Percentiles rank a stretch among this genome's conserved stretches.
Conservation (phyloP, 352 stramenopile genomes). For the Phytophthora hybrid region DNA sequence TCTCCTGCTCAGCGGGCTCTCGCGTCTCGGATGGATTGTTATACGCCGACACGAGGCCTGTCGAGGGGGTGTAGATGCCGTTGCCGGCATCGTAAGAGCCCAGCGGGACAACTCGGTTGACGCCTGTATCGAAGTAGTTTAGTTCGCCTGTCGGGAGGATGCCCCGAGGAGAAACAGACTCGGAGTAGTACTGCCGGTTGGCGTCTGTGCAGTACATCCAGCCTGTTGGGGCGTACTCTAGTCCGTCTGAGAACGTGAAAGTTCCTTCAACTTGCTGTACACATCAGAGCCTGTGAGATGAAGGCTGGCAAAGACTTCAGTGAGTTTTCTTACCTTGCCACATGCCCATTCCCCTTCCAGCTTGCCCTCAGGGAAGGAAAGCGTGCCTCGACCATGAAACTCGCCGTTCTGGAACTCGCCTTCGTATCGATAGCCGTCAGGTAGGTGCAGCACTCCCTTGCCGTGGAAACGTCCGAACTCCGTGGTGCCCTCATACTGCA, state of each 20-base stretch:
- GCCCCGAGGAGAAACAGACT: slow-evolving; percentile 61
- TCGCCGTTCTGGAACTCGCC: slow-evolving; percentile 83
- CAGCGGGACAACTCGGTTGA: slow-evolving; percentile 69
- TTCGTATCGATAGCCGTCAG: slow-evolving; percentile 79
- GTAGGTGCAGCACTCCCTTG: slow-evolving; percentile 58
- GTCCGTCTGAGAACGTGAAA: slow-evolving; percentile 81
- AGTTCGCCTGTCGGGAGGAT: slow-evolving; percentile 68
- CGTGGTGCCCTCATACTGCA: slow-evolving; percentile 67
- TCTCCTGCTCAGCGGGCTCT: slow-evolving; percentile 58
- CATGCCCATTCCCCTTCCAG: slow-evolving; percentile 74
- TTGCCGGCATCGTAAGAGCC: slow-evolving; percentile 82
- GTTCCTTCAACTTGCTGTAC: slow-evolving; percentile 75
- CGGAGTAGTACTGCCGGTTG: slow-evolving; percentile 78
- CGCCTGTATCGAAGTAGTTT: slow-evolving; percentile 77
- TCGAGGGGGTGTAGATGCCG: slow-evolving; percentile 76
- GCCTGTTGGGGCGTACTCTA: slow-evolving; percentile 66
- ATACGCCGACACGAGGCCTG: slow-evolving; percentile 56
- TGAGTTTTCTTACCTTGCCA: slow-evolving; percentile 55
- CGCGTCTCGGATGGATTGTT: slow-evolving; percentile 64
- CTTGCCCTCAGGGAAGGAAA: slow-evolving; percentile 75
- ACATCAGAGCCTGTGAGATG: no score
- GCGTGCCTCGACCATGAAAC: slow-evolving; percentile 79
- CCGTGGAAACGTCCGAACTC: slow-evolving; percentile 75
- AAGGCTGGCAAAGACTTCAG: not conserved
- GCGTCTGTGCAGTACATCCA: slow-evolving; percentile 73